Base-by-base conservation (phyloP, 2,329 filamentous ascomycete species). In the Cryphonectria nitschkei region DNA sequence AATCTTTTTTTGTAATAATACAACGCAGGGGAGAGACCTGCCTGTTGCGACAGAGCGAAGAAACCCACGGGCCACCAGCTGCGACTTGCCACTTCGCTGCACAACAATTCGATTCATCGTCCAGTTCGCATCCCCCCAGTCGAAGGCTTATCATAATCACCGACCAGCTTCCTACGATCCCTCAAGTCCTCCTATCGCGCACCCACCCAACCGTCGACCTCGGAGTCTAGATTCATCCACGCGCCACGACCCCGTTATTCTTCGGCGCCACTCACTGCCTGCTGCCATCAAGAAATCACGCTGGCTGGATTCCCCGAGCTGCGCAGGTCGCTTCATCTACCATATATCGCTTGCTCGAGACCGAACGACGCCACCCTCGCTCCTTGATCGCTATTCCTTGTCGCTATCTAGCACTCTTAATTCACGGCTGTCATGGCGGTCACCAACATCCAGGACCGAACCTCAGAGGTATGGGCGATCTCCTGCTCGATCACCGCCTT, bases 391-490 rank as follows among this genome's bases (percentile, higher is more conserved):
- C 52, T 43, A 34, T 16, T 34, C 11, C 29, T 16, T 32, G 26
- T n/a, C 52, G 54, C 54, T 19, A 32, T 32, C 13, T 32, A 29
- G 19, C 26, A n/a, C 26, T 29, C 34, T 16, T 63, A 68, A 26
- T 60, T 52, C 37, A 43, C 56, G 58, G 65, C 63, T 79, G 79
- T 73, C 67, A 91, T 91, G 89, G 88, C 88, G 70, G 86, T 89
- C 78, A 80, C 86, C 72, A 95, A 94, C 67, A 97, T 98, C 81
- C 96, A 99, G 85, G 96, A 99, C 84, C 93, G 96, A 79, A 99
- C 96, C 70, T 88, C 90, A 79, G 96, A 99, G 71, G 71, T 72
- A 68, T 34, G 71, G 26, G 13, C 34, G 60, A 41, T 22, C 32
- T 19, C 11, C 43, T 9, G 5, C 22, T 16, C 4, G 14, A 22